Base-by-base conservation (phyloP, 1,139 yeast genomes). In the Tardiomyces digboiensis region DNA sequence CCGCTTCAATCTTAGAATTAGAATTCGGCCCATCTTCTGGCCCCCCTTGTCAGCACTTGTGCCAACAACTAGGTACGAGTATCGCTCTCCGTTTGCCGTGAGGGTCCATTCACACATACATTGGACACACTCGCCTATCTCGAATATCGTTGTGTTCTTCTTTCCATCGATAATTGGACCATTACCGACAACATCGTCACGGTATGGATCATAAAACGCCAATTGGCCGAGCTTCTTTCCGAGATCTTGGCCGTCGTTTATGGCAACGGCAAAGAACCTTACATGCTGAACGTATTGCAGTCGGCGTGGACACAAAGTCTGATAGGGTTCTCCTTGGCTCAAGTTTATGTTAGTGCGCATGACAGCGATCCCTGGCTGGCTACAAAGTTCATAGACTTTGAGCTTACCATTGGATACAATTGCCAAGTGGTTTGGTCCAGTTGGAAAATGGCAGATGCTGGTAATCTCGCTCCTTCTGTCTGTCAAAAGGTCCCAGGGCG, bases 91-190 rank as follows among this genome's bases (percentile, higher is more conserved):
- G 19, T 33, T 33, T 19, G 19, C 19, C 19, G 3, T 10, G 19
- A 33, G 37, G 13, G 19, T 16, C 37, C 37, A 33, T n/a, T 33
- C 37, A n/a, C 37, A 33, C 37, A 33, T 33, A 20, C 37, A n/a
- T 10, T 33, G 19, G 37, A 33, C 37, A n/a, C 19, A 13, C 37
- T 33, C 37, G 19, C 10, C 37, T 6, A 20, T 8, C 3, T n/a
- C 37, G 13, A 33, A 33, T n/a, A 33, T n/a, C 19, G 8, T 33
- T 8, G 37, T 33, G 12, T 8, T 3, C 19, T 13, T 10, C 37
- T 33, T 16, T 8, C 37, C 37, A 20, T 20, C 37, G 6, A 14
- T 33, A 33, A 33, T 13, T 3, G 8, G 37, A 10, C 19, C 19
- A 3, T n/a, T 10, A 8, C 19, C 14, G 8, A 33, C 5, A 3